phyloP scores from a whole-genome alignment of 768 basidiomycete species.

The Termitomyces sp. region DNA sequence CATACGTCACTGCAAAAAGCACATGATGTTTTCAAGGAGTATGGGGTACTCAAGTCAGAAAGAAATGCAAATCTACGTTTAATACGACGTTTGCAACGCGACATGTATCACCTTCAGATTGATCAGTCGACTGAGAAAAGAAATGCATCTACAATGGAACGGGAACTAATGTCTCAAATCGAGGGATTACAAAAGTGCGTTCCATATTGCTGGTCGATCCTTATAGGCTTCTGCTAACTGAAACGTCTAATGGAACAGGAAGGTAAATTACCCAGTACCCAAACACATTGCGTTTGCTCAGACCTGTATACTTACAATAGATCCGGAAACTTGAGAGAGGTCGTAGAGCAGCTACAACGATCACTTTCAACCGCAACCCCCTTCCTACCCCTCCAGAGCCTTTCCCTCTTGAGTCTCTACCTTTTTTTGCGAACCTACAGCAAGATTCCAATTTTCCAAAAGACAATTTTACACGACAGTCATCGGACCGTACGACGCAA shows the following conservation, averaged over 20 bases:
- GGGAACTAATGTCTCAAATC: conserved; percentile 25
- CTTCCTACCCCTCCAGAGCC: conserved; percentile 54
- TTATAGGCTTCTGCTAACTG: not conserved
- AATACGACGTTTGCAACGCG: conserved; percentile 24
- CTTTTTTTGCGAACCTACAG: conserved; percentile 28
- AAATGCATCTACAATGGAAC: conserved; percentile 28
- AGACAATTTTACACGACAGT: not conserved
- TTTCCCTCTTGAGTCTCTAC: conserved; percentile 37
- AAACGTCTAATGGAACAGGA: conserved; percentile 6
- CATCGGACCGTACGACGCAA: not conserved
- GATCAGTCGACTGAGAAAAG: conserved; percentile 25
- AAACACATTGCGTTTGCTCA: not conserved
- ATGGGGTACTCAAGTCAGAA: conserved; percentile 30
- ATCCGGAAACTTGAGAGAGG: conserved; percentile 29
- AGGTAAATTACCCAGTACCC: conserved; percentile 9
- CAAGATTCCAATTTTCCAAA: not conserved
- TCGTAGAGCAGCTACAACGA: conserved; percentile 22
- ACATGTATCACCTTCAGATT: conserved; percentile 22
- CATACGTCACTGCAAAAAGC: conserved; percentile 24
- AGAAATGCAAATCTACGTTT: conserved; percentile 23
- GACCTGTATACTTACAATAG: conserved; percentile 9
- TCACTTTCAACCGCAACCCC: conserved; percentile 36
- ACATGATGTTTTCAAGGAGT: conserved; percentile 30
- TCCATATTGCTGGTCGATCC: not conserved
- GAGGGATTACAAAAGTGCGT: conserved; percentile 27